Evolutionary conservation across 192 early-diverging fungal species (phyloP).

Genomic region (Coemansia asiatica): DNA sequence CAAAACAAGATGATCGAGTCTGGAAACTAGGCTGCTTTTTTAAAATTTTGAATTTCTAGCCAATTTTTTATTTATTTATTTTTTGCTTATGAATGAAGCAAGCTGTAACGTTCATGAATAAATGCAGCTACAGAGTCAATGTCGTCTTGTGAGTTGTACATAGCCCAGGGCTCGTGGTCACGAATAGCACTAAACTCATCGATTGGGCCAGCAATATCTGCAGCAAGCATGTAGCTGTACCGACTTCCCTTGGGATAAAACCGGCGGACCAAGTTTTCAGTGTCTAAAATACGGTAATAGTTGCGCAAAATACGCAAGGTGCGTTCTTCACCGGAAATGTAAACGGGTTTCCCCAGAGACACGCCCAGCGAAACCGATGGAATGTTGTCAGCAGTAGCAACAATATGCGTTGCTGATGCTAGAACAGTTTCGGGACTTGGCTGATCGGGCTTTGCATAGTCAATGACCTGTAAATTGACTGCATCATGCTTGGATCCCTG

Average conservation of each 20-base stretch:
- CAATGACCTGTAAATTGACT: conserved; percentile 20
- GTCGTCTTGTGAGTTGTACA: conserved; percentile 33
- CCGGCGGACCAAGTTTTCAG: conserved; percentile 43
- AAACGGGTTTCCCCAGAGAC: conserved; percentile 34
- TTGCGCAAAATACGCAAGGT: conserved; percentile 29
- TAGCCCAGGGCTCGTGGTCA: conserved; percentile 51
- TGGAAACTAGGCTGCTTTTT: conserved; percentile 6
- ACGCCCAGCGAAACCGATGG: conserved; percentile 35
- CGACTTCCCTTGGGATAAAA: conserved; percentile 49
- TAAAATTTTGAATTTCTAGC: not conserved
- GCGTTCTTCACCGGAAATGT: conserved; percentile 50
- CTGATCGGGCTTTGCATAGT: conserved; percentile 29
- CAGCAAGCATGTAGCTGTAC: conserved; percentile 52
- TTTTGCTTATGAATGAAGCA: conserved; percentile 7
- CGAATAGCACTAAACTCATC: conserved; percentile 50
- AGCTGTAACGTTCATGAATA: conserved; percentile 19
- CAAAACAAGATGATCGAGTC: conserved; percentile 6
- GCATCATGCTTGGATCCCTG: not conserved
- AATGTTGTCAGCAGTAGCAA: conserved; percentile 43
- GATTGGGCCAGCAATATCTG: conserved; percentile 31
- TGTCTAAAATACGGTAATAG: conserved; percentile 44
- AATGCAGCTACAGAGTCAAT: conserved; percentile 26
- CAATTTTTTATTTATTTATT: not conserved
- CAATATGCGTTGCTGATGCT: conserved; percentile 24
- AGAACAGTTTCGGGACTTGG: conserved; percentile 27